Evolutionary conservation across 768 basidiomycete genomes (phyloP), one percentile per base, ranked within the genome.

Genomic region (Xerocomellus amylosporus): DNA sequence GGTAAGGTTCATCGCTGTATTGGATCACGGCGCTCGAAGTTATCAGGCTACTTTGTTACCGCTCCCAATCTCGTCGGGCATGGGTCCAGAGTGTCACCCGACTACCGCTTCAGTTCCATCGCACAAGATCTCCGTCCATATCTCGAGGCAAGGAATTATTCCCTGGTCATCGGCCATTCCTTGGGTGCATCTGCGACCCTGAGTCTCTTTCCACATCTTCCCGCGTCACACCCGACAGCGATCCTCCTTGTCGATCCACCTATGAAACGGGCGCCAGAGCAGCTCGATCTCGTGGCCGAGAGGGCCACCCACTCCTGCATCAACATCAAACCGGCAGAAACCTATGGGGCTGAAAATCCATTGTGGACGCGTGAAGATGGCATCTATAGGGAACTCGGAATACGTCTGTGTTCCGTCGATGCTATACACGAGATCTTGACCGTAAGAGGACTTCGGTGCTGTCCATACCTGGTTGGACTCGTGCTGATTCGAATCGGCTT

Each of bases 21-120:
- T n/a, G 4, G 15, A 13, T 30, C 17, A 28, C 10, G 1, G 2
- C 7, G 37, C n/a, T 36, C 8, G 7, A 17, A 49, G 5, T 17
- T 0, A 15, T 10, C 50, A 68, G 66, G 66, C 1, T 68, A 63
- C 54, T 45, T 58, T 0, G 64, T 67, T 4, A 61, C 53, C 8
- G 61, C 66, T 26, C 66, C 66, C n/a, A 56, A 65, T 24, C 55
- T 63, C 37, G 2, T 58, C 6, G 61, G 66, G 3, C 64, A 67
- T 22, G 40, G 17, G 5, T 58, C 20, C n/a, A 53, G 63, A 42
- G 46, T 37, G 13, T 53, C 54, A 5, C 14, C 40, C 0, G 62
- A 68, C 41, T 66, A 57, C 34, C 45, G 8, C 12, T 8, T 62
- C 19, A 33, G 20, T 13, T 34, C 62, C 24, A 51, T 66, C 12